A percentile compares a stretch with the other conserved stretches of the same genome.
Conservation (phyloP, 805 yeast genomes). For the Kuraishia molischiana region DNA sequence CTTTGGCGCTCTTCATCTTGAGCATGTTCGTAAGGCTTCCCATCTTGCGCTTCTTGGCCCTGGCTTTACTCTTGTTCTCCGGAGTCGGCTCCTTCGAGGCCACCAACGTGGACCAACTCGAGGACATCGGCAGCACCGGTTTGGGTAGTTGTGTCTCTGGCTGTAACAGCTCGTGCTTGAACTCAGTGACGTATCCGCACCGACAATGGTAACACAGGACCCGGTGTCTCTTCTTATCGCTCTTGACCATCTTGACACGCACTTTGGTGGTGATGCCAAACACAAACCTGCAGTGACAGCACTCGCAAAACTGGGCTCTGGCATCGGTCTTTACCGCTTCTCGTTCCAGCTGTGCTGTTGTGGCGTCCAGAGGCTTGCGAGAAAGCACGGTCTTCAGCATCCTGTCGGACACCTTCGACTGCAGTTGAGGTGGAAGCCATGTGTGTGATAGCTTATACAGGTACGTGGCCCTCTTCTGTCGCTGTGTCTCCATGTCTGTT, state of each 20-base stretch:
- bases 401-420: not conserved
- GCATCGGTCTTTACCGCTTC: not conserved
- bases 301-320: not conserved
- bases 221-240: slow-evolving; percentile 3
- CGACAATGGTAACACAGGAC: slow-evolving; percentile 11
- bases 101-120: slow-evolving; percentile 4
- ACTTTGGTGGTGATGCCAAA: not conserved
- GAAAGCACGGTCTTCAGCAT: not conserved
- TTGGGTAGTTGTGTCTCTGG: not conserved
- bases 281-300: not conserved
- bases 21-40: slow-evolving; percentile 14
- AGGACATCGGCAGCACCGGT: not conserved
- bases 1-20: not conserved
- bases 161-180: not conserved
- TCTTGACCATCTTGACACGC: slow-evolving; percentile 1
- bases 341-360: not conserved
- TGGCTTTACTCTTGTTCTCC: not conserved
- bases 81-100: slow-evolving; percentile 1
- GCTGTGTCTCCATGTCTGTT: slow-evolving; percentile 2
- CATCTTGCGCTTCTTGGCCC: slow-evolving; percentile 14
- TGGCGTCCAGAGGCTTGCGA: not conserved
- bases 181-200: slow-evolving; percentile 6
- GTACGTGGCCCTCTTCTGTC: slow-evolving; percentile 6
- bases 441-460: slow-evolving; percentile 12
- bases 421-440: not conserved